phyloP scores from a whole-genome alignment of 768 basidiomycete species.

The Tulasnella sp. region DNA sequence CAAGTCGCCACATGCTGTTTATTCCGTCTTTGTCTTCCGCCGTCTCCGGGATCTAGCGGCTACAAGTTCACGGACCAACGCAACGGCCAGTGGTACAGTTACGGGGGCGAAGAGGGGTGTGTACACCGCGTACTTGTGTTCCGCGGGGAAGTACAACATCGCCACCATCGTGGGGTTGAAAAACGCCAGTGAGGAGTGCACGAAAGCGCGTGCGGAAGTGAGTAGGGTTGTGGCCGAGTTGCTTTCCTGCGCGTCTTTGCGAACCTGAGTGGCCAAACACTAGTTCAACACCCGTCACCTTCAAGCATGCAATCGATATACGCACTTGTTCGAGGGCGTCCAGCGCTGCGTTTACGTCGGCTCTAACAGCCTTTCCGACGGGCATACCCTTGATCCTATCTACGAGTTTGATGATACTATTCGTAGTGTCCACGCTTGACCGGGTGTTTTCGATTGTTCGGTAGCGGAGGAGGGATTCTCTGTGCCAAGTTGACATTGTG shows the following conservation, averaged over 20 bases:
- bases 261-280: too few relatives aligned
- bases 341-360: conserved; percentile 58
- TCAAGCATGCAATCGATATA: background rate
- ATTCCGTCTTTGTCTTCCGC: background rate
- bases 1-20: too few relatives aligned
- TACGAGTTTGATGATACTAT: conserved; percentile 74
- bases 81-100: conserved; percentile 66
- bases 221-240: conserved; percentile 38
- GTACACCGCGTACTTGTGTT: conserved; percentile 96
- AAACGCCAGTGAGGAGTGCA: conserved; percentile 72
- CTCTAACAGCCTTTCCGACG: conserved; percentile 61
- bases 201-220: conserved; percentile 50
- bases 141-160: conserved; percentile 90
- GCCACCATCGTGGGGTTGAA: conserved; percentile 96
- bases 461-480: conserved; percentile 61
- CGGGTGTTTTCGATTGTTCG: conserved; percentile 57
- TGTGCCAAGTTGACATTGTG: conserved; percentile 43
- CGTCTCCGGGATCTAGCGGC: background rate
- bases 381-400: conserved; percentile 87
- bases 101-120: conserved; percentile 89
- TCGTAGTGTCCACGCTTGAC: conserved; percentile 59
- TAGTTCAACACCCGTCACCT: too few relatives aligned
- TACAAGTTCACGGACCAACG: conserved; percentile 55
- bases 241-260: conserved; percentile 23
- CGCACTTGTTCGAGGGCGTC: conserved; percentile 59